Evolutionary conservation across 805 yeast genomes (phyloP).

Genomic region (Torulaspora quercuum): DNA sequence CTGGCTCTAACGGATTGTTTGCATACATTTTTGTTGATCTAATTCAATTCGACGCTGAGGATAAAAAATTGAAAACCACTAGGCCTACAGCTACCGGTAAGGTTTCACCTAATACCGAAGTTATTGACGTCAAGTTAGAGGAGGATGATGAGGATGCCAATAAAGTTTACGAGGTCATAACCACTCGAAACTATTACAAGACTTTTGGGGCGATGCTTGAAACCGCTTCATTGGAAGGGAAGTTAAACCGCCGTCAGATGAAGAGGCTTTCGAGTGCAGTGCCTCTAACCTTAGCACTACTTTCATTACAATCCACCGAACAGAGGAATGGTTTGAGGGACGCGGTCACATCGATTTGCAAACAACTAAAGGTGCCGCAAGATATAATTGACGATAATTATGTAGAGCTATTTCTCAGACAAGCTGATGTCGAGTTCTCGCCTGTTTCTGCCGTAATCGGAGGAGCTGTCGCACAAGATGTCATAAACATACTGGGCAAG

Average conservation of each 20-base stretch:
- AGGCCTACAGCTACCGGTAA: constrained; percentile 52
- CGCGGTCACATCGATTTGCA: constrained; percentile 35
- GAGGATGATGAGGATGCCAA: constrained; percentile 38
- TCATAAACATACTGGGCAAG: constrained; percentile 73
- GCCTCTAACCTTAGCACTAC: constrained; percentile 57
- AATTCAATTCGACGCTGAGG: constrained; percentile 54
- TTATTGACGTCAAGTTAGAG: constrained; percentile 39
- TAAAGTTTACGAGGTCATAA: constrained; percentile 37
- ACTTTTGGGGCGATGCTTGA: constrained; percentile 38
- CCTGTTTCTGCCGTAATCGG: constrained; percentile 88
- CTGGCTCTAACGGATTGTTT: constrained; percentile 73
- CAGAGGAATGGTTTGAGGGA: constrained; percentile 30
- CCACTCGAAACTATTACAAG: constrained; percentile 39
- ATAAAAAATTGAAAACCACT: constrained; percentile 50
- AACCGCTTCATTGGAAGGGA: constrained; percentile 39
- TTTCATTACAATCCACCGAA: constrained; percentile 41
- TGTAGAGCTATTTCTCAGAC: constrained; percentile 43
- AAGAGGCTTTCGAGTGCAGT: constrained; percentile 34
- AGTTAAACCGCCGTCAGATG: constrained; percentile 31
- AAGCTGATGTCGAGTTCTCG: constrained; percentile 60
- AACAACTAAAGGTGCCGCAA: constrained; percentile 45
- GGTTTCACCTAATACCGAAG: constrained; percentile 41
- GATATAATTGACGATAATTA: constrained; percentile 41
- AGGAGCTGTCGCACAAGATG: constrained; percentile 86
- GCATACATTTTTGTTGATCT: constrained; percentile 82